Percentiles rank a stretch among this genome's conserved stretches.
These are phyloP conservation scores for Hypocrella siamensis DNA, from an alignment of 2,329 filamentous ascomycete genomes.

Conservation along the genomic window DNA sequence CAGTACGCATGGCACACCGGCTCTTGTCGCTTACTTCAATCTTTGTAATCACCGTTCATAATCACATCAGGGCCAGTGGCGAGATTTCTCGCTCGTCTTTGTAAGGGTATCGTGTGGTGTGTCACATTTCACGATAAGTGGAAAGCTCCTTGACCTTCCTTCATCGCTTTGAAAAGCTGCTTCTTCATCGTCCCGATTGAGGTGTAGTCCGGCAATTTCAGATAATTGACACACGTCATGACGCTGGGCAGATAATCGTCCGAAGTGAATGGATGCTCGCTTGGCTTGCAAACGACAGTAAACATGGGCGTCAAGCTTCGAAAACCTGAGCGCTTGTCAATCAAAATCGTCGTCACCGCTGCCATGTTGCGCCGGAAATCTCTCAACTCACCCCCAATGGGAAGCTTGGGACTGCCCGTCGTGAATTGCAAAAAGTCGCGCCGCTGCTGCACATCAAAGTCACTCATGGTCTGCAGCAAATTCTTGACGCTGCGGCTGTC, in stretches of 20 bases:
- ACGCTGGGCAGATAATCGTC: slow-evolving; percentile 99
- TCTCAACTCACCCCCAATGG: slow-evolving; percentile 92
- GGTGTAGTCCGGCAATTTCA: slow-evolving; percentile 93
- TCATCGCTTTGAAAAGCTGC: slow-evolving; percentile 72
- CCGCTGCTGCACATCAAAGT: slow-evolving; percentile 56
- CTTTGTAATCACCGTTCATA: too few relatives aligned
- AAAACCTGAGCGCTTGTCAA: slow-evolving; percentile 52
- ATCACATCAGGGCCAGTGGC: background rate
- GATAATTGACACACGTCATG: slow-evolving; percentile 99
- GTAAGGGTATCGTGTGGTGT: too few relatives aligned
- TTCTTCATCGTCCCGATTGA: slow-evolving; percentile 59
- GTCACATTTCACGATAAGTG: slow-evolving; percentile 54
- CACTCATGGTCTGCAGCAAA: slow-evolving; percentile 85
- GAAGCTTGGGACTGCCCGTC: slow-evolving; percentile 92
- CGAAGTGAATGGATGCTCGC: slow-evolving; percentile 79
- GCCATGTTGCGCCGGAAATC: too few relatives aligned
- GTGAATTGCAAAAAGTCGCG: slow-evolving; percentile 96
- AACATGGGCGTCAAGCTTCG: slow-evolving; percentile 96
- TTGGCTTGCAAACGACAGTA: slow-evolving; percentile 97
- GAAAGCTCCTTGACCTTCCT: slow-evolving; percentile 94
- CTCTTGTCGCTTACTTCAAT: too few relatives aligned
- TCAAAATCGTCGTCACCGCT: background rate
- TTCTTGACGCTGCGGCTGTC: slow-evolving; percentile 94
- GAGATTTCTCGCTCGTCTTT: background rate
- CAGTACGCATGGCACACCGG: too few relatives aligned